Base-by-base conservation (phyloP, 2,329 filamentous ascomycete genomes). In the Alternaria solani region DNA sequence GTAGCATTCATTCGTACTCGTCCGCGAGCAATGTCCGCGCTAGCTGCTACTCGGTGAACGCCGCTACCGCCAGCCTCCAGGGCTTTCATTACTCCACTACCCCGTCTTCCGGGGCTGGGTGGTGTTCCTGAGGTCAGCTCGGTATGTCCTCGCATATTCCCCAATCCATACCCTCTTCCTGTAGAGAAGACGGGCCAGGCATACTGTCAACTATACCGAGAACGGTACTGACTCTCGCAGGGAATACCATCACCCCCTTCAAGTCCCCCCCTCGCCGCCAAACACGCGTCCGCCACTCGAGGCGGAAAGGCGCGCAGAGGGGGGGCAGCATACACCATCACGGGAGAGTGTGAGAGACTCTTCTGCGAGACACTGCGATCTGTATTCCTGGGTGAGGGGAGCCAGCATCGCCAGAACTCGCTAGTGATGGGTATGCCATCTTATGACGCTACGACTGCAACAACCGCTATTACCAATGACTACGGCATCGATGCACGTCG, bases 291-390 rank as follows among this genome's bases (percentile, higher is more conserved):
- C 39, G 23, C 57, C 47, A 89, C 89, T 80, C 83, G 91, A 78
- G 69, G 62, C 68, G 70, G 72, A 68, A 68, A 68, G 76, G 81
- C 81, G 80, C 78, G 80, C 74, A 83, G 81, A 90, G 91, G 91
- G 91, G 93, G 93, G 93, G 93, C 93, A 90, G 89, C 92, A 91
- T 89, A 92, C 83, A 89, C 90, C 85, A 96, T 97, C 87, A 93
- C 91, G 92, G 93, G 91, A 93, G 93, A 97, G 92, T 96, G 94
- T 97, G 94, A 97, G 93, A 97, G 94, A 87, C 94, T 97, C 90
- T 96, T 97, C 88, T 97, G 94, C 85, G 93, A 94, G 90, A 90
- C 89, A 87, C 92, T 97, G 89, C 91, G 88, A 84, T 85, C 89
- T 85, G 91, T 92, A 85, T 97, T 97, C 89, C 91, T 91, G 87